Base-by-base conservation (phyloP, 331 rosid genomes). In the Rhamnella rubrinervis region DNA sequence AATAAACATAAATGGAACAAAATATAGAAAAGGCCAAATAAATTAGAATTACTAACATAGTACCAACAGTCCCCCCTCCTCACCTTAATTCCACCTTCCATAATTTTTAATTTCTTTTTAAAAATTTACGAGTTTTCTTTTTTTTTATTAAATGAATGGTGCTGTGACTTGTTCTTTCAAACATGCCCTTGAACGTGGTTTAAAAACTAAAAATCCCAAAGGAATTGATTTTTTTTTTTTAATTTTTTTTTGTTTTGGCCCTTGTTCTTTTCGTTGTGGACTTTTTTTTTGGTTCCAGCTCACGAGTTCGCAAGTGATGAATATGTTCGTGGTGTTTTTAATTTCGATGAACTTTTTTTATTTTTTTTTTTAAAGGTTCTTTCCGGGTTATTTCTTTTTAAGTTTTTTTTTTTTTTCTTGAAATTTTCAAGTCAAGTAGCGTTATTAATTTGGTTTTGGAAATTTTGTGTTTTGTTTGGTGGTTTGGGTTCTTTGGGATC, bases 51-150 rank as follows among this genome's bases (percentile, higher is more conserved):
- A 74, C 71, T 74, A 77, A 65, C 85, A 80, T 76, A 64, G 78
- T 70, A 86, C 79, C 75, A 71, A 72, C 80, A 85, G 78, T 78
- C 78, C 84, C 80, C 57, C 55, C 65, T 67, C 83, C 70, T 81
- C 81, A 82, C 59, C 82, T 83, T 75, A 79, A 85, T 79, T 77
- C 87, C 83, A 78, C 91, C 86, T 85, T 85, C 84, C 92, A 91
- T 85, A 77, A 81, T 84, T 72, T 75, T 67, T 44, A 56, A 63
- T 63, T 59, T 7, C 40, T 61, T 59, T 31, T 31, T 3, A 31
- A 31, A 31, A 16, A 38, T 88, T 82, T 59, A 77, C 65, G 73
- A 78, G 40, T 44, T 49, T 40, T 57, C 4, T 23, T 23, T 23
- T 23, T 23, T n/a, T n/a, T n/a, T n/a, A n/a, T n/a, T 18, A 53